These are phyloP conservation scores for Melastoma candidum DNA, from an alignment of 441 rosid species.

Conservation along the genomic window DNA sequence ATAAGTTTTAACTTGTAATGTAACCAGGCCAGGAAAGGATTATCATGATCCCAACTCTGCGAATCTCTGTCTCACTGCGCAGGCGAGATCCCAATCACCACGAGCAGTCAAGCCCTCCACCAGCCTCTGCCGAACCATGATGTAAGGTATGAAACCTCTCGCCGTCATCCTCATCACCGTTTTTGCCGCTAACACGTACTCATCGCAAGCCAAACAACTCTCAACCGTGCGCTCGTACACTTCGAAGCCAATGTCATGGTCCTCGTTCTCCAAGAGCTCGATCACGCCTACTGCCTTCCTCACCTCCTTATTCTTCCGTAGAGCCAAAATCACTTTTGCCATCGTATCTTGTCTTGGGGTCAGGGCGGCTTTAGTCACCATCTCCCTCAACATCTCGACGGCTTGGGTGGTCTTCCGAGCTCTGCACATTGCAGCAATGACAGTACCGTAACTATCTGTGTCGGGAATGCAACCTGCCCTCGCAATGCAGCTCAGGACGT, in stretches of 20 bases:
- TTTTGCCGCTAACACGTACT: constrained; percentile 72
- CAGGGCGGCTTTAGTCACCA: constrained; percentile 60
- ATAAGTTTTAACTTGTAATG: too few species aligned
- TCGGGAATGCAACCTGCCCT: constrained; percentile 60
- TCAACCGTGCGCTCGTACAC: constrained; percentile 47
- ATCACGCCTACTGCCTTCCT: constrained; percentile 57
- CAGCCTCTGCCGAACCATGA: constrained; percentile 62
- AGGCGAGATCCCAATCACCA: constrained; percentile 61
- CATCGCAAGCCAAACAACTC: constrained; percentile 55
- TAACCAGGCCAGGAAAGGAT: too few species aligned
- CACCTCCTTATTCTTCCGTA: constrained; percentile 54
- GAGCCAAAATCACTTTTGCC: constrained; percentile 42
- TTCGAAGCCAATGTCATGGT: constrained; percentile 47
- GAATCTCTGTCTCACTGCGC: constrained; percentile 63
- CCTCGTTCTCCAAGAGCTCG: constrained; percentile 50
- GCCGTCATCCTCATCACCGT: constrained; percentile 59
- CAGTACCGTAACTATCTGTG: constrained; percentile 48
- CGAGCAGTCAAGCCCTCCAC: constrained; percentile 47
- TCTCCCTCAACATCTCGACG: constrained; percentile 47
- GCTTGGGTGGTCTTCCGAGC: constrained; percentile 46
- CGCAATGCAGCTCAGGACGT: constrained; percentile 50
- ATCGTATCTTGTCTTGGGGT: constrained; percentile 53
- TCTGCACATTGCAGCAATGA: constrained; percentile 41
- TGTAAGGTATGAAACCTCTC: constrained; percentile 73
- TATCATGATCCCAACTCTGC: constrained; percentile 43